Evolutionary conservation across 1,139 yeast species (phyloP), one percentile per base, ranked within the genome.

Genomic region (Candida smagusa): DNA sequence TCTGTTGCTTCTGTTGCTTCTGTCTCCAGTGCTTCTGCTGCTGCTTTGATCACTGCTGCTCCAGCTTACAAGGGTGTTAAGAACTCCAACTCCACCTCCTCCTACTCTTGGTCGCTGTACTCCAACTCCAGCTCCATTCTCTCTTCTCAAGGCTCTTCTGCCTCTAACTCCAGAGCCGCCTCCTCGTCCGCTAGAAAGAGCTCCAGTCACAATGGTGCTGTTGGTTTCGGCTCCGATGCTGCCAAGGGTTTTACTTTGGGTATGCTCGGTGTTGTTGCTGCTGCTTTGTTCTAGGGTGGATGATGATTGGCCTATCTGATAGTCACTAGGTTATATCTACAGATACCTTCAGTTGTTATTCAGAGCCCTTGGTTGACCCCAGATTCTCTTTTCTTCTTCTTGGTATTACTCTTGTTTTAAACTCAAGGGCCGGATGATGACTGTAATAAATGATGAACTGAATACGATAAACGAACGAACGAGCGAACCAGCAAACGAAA

Each of bases 211-310:
- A 63, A 61, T 35, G 65, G 58, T 31, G 76, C 66, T 36, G 61
- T 61, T 33, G 60, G 52, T 36, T 45, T 48, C 57, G 35, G 26
- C 16, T 5, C 53, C 45, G 65, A 67, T 49, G 55, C 52, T 28
- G 53, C 61, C 40, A 47, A 53, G 33, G 72, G 75, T 33, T 58
- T 73, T 40, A 62, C 74, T 16, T 53, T 74, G 40, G 81, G 81
- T 49, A 52, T 74, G 38, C 56, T 73, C 38, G 82, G 80, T 54
- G 61, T 76, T 44, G 65, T 73, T 33, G 58, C 70, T 49, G 78
- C 77, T 48, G 74, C 77, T 39, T 66, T 77, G 46, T 56, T 74
- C 42, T 73, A 63, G 57, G 43, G 7, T 12, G 32, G 19, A 16
- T 16, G 19, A 16, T 16, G 19, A 16, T 16, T 16, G 19, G 19